Evolutionary conservation across 1,284 basidiomycete species (phyloP).

Genomic region (Trichosporon sp.): DNA sequence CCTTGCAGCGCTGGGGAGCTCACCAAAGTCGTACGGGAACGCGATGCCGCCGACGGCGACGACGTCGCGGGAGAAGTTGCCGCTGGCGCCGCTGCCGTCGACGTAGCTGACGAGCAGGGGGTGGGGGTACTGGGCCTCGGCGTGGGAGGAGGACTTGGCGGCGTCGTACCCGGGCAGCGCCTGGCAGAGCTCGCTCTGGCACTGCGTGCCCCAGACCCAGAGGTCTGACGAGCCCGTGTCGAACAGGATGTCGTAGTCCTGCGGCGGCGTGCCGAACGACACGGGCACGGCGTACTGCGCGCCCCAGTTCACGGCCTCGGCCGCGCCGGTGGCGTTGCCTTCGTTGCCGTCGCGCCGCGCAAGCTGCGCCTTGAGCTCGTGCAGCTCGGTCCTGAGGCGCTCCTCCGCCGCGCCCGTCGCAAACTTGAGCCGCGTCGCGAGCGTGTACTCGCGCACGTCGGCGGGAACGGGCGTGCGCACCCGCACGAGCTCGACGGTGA

Average conservation of each 20-base stretch:
- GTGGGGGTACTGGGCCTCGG: neutral
- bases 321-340: neutral
- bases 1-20: neutral
- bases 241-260: conserved; percentile 56
- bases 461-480: neutral
- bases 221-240: conserved; percentile 60
- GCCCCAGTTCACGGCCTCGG: conserved; percentile 24
- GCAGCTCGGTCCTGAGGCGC: neutral
- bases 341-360: too few species aligned
- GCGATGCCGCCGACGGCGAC: neutral
- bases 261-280: conserved; percentile 45
- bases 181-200: neutral
- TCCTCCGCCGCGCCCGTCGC: neutral
- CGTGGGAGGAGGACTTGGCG: neutral
- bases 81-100: neutral
- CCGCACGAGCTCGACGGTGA: neutral
- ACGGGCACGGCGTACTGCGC: conserved; percentile 39
- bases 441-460: neutral
- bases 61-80: neutral
- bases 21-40: neutral
- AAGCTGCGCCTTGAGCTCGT: neutral
- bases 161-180: neutral
- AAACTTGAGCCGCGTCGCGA: neutral
- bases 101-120: neutral
- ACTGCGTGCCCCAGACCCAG: conserved; percentile 37